Evolutionary conservation across 2,329 filamentous ascomycete species (phyloP), one percentile per base, ranked within the genome.

Genomic region (Orbilia brochopaga): DNA sequence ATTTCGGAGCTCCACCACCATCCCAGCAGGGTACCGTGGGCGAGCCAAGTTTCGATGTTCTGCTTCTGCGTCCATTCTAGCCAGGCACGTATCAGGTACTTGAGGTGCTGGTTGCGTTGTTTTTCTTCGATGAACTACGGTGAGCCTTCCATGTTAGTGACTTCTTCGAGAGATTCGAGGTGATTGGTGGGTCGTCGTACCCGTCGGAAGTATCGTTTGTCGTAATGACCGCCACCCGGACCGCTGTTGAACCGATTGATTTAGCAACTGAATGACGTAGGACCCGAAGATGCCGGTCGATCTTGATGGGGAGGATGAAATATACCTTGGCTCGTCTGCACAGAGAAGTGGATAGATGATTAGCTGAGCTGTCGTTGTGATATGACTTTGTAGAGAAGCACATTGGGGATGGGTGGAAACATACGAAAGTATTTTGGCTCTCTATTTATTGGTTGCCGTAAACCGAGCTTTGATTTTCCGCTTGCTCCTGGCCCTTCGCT

Each of bases 41-140:
- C 90, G 69, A 95, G 86, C 91, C 91, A 94, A 0, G 91, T 93
- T 80, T 93, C 90, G 73, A 91, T 80, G 5, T 86, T 85, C 60
- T 88, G 82, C 17, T 84, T 81, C 50, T 82, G 81, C 79, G 90
- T 88, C 63, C 85, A 87, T 51, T 83, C 82, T 50, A 94, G 83
- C 80, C 94, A 94, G 57, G 89, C 87, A 73, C 87, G 85, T 74
- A 92, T 85, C 75, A 94, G 86, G 78, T 90, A 84, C 55, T 83
- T 83, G 63, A 93, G 84, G 4, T 86, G 86, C 27, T 85, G 81
- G n/a, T 84, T 83, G 76, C 90, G 86, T 74, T 88, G 84, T 42
- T 85, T 85, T 79, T 92, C 89, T 13, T 83, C 80, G 7, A 92
- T 84, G 2, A 83, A 77, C n/a, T 83, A 42, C 83, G 81, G 80